Evolutionary conservation across 805 yeast species (phyloP).

Genomic region (Kodamaea nitidulidarum): DNA sequence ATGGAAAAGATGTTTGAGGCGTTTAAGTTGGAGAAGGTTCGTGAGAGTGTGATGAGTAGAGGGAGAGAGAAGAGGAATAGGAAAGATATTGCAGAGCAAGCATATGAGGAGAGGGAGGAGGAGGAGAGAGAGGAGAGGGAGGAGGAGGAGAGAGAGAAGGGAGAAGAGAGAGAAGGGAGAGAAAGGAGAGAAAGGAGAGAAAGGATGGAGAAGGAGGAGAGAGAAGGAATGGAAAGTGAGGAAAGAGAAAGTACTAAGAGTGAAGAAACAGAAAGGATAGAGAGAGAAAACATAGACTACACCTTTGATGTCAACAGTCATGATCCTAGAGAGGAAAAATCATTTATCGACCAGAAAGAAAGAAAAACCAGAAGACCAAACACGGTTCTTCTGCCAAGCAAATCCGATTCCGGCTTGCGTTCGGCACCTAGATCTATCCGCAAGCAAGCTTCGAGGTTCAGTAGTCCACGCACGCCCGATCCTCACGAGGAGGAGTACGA

Average conservation of each 20-base stretch:
- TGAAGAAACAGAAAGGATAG: too few species aligned
- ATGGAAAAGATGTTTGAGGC: conserved; percentile 73
- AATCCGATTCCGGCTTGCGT: too few species aligned
- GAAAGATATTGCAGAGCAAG: not conserved
- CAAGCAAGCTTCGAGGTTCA: conserved; percentile 2
- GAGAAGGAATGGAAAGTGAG: too few species aligned
- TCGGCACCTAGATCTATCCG: conserved; percentile 7
- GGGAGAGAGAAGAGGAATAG: not conserved
- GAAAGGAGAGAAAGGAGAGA: too few species aligned
- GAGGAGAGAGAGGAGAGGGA: not conserved
- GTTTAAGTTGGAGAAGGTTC: conserved; percentile 33
- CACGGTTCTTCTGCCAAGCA: too few species aligned
- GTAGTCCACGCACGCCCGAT: conserved; percentile 8
- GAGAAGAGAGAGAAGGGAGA: too few species aligned
- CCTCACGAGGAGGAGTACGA: conserved; percentile 11
- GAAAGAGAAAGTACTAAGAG: too few species aligned
- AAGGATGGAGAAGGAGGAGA: too few species aligned
- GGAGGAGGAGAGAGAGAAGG: too few species aligned
- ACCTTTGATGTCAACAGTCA: too few species aligned
- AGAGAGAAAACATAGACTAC: too few species aligned
- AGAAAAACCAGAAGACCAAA: not conserved
- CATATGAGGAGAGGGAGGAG: not conserved
- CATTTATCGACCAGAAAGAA: too few species aligned
- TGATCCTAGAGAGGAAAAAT: not conserved
- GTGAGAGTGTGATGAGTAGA: conserved; percentile 11